Evolutionary conservation across 2,329 filamentous ascomycete species (phyloP).

Genomic region (Colletotrichum falcatum): DNA sequence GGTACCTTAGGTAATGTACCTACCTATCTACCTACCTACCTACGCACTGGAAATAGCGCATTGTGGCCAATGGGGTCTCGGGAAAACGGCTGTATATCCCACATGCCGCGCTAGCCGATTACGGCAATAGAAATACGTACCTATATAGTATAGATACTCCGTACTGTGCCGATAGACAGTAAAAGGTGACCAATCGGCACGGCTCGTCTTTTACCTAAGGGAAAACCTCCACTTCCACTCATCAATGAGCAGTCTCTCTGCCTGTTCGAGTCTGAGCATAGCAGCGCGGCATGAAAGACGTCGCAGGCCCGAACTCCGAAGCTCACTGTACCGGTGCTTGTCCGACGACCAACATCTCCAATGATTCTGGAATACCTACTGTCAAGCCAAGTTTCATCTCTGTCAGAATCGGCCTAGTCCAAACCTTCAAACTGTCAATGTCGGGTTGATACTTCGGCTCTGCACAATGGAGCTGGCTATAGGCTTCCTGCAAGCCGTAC

Average conservation of each 20-base stretch:
- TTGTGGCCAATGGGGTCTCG: slow-evolving; percentile 18
- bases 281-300: neutral
- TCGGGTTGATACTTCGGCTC: neutral
- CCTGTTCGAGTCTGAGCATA: neutral
- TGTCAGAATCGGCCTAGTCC: too few relatives aligned
- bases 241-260: neutral
- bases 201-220: neutral
- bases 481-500: slow-evolving; percentile 3
- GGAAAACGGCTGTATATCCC: slow-evolving; percentile 8
- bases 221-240: neutral
- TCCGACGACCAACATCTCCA: neutral
- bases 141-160: neutral
- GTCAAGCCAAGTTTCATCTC: neutral
- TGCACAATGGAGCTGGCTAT: slow-evolving; percentile 12
- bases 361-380: neutral
- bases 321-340: neutral
- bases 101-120: slow-evolving; percentile 15
- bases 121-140: neutral
- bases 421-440: neutral
- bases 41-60: neutral
- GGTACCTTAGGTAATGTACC: too few relatives aligned
- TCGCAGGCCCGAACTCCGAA: neutral
- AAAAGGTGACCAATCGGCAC: neutral
- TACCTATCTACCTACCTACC: too few relatives aligned
- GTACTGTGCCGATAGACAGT: neutral